Conservation (phyloP, 805 yeast genomes). For the Yamadazyma philogaea region DNA sequence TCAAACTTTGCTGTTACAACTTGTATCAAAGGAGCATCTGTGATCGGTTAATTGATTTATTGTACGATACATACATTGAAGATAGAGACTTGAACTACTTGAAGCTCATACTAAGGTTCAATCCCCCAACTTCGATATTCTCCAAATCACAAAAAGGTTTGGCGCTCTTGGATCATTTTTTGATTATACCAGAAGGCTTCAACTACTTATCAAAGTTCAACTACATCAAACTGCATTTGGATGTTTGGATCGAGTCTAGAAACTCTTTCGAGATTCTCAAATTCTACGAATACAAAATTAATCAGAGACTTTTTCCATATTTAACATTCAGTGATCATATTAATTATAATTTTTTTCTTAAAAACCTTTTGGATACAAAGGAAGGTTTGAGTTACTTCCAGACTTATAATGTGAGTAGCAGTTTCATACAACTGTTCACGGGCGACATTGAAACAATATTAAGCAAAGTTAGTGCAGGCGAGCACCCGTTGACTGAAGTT, state of each 20-base stretch:
- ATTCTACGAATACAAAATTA: constrained; percentile 44
- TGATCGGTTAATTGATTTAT: constrained; percentile 2
- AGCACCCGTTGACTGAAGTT: not conserved
- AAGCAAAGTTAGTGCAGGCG: not conserved
- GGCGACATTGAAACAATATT: constrained; percentile 8
- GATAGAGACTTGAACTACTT: constrained; percentile 46
- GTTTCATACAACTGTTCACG: constrained; percentile 9
- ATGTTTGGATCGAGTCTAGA: constrained; percentile 53
- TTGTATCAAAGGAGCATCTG: constrained; percentile 10
- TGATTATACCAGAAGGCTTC: constrained; percentile 70
- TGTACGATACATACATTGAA: not conserved
- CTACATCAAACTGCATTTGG: constrained; percentile 63
- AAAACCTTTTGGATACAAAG: constrained; percentile 72
- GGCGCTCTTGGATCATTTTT: constrained; percentile 55
- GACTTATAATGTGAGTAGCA: constrained; percentile 5
- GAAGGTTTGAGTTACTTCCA: constrained; percentile 67
- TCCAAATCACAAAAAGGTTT: constrained; percentile 28
- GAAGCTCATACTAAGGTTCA: constrained; percentile 33
- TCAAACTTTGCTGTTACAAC: constrained; percentile 9
- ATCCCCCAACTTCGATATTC: constrained; percentile 51
- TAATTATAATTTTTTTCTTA: constrained; percentile 48
- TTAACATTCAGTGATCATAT: constrained; percentile 10
- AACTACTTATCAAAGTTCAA: constrained; percentile 56
- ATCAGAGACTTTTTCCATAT: constrained; percentile 23
- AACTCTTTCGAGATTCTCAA: constrained; percentile 46